Evolutionary conservation across 1,284 basidiomycete species (phyloP), one percentile per base, ranked within the genome.

Genomic region (Heliocybe sulcata): DNA sequence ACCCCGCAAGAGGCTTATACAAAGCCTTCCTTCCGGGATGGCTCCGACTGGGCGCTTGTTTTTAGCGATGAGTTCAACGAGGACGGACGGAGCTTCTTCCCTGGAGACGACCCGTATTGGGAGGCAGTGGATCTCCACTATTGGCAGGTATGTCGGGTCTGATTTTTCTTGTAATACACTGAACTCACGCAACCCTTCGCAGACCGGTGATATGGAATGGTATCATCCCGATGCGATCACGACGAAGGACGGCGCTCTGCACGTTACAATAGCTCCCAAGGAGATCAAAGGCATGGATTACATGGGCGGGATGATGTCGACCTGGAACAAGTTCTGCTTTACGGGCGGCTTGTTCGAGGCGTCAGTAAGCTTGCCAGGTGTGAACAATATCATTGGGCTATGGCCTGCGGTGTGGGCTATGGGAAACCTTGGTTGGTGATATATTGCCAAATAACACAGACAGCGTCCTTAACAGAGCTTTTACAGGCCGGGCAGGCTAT

Each of bases 241-340:
- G 0, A 99, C 96, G 1, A 72, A 71, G 52, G 76, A 81, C 59
- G 96, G 96, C 9, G 75, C 82, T 31, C 80, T 99, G 35, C 80
- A 88, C 63, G 87, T 98, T 63, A 92, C 87, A 0, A 69, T 95
- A 59, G 81, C 77, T 0, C 63, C 81, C 59, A 84, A 83, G 63
- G 62, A 74, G 48, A 87, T 76, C 42, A 87, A 97, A 68, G 82
- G 80, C 54, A 75, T 97, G 58, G 71, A 90, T 62, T 96, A 87
- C 66, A 76, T 84, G 58, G 82, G 88, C 25, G 88, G 83, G 0
- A 75, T 85, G 76, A 71, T 92, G 64, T 73, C 83, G 25, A 80
- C 79, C 10, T 93, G 92, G 92, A 94, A 94, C 69, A 93, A 97
- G 69, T 90, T 98, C 64, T 98, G 95, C 71, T 98, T 98, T 72